Evolutionary conservation across 116 monocot genomes (phyloP).

Genomic region (Zostera marina): DNA sequence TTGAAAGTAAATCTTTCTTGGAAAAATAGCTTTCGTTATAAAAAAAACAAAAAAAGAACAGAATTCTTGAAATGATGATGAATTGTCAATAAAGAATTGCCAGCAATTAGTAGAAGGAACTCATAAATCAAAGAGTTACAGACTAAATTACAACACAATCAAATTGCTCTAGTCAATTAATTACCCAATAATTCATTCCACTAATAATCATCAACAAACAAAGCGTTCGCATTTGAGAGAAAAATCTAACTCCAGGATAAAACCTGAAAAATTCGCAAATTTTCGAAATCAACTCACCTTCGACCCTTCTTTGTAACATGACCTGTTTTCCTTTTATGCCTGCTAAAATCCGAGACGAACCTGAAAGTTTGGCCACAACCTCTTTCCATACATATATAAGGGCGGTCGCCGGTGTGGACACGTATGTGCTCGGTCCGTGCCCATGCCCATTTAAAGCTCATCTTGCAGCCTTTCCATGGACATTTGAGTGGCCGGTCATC

Average conservation of each 20-base stretch:
- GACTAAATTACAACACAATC: too few relatives aligned
- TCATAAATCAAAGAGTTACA: background rate
- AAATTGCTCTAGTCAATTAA: too few relatives aligned
- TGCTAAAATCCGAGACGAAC: slow-evolving; percentile 96
- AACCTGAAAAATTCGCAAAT: too few relatives aligned
- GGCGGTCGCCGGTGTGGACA: slow-evolving; percentile 88
- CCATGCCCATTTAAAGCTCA: slow-evolving; percentile 98
- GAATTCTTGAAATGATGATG: too few relatives aligned
- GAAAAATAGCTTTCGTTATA: too few relatives aligned
- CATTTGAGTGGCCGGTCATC: slow-evolving; percentile 88
- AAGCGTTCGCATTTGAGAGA: too few relatives aligned
- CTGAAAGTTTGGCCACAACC: slow-evolving; percentile 88
- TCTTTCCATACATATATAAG: slow-evolving; percentile 66
- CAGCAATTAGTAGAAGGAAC: background rate
- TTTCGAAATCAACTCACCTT: slow-evolving; percentile 11
- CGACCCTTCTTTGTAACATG: slow-evolving; percentile 49
- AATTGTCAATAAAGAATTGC: too few relatives aligned
- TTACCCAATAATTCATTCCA: too few relatives aligned
- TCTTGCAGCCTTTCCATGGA: slow-evolving; percentile 93
- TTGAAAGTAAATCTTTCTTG: too few relatives aligned
- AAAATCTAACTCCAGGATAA: too few relatives aligned
- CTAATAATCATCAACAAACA: too few relatives aligned
- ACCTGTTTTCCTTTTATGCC: slow-evolving; percentile 93
- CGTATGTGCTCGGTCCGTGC: slow-evolving; percentile 93
- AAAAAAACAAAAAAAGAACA: too few relatives aligned